A percentile compares a stretch with the other conserved stretches of the same genome.
Evolutionary conservation across 306 rosid genomes (phyloP).

Genomic region (Cicer chorassanicum): DNA sequence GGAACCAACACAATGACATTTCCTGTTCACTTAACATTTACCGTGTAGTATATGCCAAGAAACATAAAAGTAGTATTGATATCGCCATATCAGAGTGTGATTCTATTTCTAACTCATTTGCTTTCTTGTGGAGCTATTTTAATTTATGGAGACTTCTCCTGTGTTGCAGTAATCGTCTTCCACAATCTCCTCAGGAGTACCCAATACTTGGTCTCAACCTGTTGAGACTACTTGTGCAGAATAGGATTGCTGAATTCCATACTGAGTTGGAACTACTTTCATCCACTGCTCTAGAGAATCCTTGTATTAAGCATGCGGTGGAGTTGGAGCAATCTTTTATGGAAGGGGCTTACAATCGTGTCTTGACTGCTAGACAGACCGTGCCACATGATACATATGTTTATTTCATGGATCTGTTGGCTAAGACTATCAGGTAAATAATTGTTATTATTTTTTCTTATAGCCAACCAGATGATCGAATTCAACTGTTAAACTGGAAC

Average conservation of each 20-base stretch:
- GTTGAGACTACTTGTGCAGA: conserved; percentile 94
- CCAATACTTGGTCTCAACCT: conserved; percentile 97
- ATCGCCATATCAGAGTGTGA: not conserved
- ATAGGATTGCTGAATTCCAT: conserved; percentile 97
- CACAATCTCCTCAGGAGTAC: conserved; percentile 83
- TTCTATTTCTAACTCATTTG: not conserved
- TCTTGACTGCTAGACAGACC: conserved; percentile 88
- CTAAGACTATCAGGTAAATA: conserved; percentile 90
- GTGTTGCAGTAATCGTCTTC: conserved; percentile 72
- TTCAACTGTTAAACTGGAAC: conserved; percentile 4
- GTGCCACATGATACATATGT: conserved; percentile 90
- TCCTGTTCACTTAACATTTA: conserved; percentile 27
- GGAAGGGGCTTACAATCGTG: conserved; percentile 99
- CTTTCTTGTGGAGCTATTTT: not conserved
- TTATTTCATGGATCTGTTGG: conserved; percentile 96
- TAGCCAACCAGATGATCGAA: conserved; percentile 14
- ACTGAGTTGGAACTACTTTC: conserved; percentile 94
- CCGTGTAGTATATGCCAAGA: conserved; percentile 12
- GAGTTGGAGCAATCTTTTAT: conserved; percentile 99
- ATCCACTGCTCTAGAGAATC: conserved; percentile 80
- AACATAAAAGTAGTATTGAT: conserved; percentile 19
- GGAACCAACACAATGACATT: not conserved
- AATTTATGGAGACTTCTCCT: conserved; percentile 30
- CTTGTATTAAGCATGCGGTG: conserved; percentile 94
- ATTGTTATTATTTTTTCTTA: conserved; percentile 15